Evolutionary conservation across 1,284 basidiomycete species (phyloP).

Genomic region (Melampsora medusae): DNA sequence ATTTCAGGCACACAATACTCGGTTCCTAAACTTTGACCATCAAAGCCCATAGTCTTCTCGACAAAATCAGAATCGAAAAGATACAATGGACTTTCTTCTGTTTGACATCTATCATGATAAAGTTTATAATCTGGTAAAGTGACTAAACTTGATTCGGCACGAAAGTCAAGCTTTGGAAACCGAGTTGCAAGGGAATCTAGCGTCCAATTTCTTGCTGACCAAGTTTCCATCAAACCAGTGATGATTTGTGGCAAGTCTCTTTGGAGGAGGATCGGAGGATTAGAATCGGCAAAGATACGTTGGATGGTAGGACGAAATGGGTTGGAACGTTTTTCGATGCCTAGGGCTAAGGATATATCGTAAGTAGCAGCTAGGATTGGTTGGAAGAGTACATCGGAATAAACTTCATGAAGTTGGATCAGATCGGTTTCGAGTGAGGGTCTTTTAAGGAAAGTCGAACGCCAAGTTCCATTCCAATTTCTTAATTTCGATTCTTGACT

Average conservation of each 20-base stretch:
- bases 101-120: constrained; percentile 49
- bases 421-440: constrained; percentile 47
- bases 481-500: constrained; percentile 37
- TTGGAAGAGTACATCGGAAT: constrained; percentile 54
- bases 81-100: constrained; percentile 53
- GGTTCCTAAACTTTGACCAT: constrained; percentile 46
- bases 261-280: constrained; percentile 9
- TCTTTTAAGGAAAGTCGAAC: constrained; percentile 49
- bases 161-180: constrained; percentile 48
- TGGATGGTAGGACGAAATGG: constrained; percentile 46
- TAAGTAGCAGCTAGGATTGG: constrained; percentile 51
- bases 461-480: constrained; percentile 49
- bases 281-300: constrained; percentile 16
- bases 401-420: constrained; percentile 48
- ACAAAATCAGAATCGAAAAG: constrained; percentile 53
- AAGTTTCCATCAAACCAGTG: constrained; percentile 48
- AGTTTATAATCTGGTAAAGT: constrained; percentile 48
- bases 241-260: constrained; percentile 50
- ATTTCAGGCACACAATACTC: constrained; percentile 51
- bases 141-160: constrained; percentile 51
- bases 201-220: constrained; percentile 50
- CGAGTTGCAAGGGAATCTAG: constrained; percentile 47
- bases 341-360: neutral
- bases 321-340: constrained; percentile 18
- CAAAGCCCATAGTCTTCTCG: constrained; percentile 47